These are phyloP conservation scores for Saitozyma podzolica DNA, from an alignment of 768 basidiomycete species.

Conservation along the genomic window DNA sequence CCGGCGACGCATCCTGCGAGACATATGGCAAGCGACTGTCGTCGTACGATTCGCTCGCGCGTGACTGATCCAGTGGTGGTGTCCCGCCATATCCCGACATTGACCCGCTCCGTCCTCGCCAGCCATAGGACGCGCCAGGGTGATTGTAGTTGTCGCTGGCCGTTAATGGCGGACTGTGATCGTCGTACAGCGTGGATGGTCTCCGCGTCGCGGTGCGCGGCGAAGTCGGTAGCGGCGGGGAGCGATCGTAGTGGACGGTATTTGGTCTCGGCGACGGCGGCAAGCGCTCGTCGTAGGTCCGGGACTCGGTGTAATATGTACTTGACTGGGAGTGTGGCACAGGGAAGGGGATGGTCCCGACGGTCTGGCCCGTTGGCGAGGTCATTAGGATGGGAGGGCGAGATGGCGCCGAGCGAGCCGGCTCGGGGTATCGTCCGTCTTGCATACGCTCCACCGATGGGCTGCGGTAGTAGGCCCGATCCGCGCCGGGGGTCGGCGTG, in stretches of 20 bases:
- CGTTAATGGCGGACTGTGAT: constrained; percentile 22
- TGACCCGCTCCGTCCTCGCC: neutral
- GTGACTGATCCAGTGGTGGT: neutral
- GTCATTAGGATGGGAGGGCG: constrained; percentile 10
- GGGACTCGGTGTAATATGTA: neutral
- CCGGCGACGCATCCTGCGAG: constrained; percentile 16
- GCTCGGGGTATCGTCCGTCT: constrained; percentile 41
- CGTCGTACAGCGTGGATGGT: constrained; percentile 34
- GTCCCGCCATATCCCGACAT: neutral
- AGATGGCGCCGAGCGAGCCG: constrained; percentile 16
- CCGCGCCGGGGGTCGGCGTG: constrained; percentile 21
- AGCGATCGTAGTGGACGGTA: constrained; percentile 36
- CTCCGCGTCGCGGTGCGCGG: constrained; percentile 31
- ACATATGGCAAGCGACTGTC: neutral
- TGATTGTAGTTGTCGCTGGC: constrained; percentile 7
- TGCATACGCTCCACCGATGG: constrained; percentile 31
- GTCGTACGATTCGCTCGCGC: neutral
- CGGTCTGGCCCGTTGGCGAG: neutral
- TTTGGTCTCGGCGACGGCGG: constrained; percentile 16
- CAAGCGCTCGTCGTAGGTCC: neutral
- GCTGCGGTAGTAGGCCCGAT: constrained; percentile 18
- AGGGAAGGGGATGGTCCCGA: constrained; percentile 32
- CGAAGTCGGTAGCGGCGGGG: constrained; percentile 26
- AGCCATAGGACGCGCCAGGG: neutral
- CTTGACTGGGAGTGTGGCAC: neutral